Evolutionary conservation across 805 yeast species (phyloP).

Genomic region (Cyberlindnera samutprakarnensis): DNA sequence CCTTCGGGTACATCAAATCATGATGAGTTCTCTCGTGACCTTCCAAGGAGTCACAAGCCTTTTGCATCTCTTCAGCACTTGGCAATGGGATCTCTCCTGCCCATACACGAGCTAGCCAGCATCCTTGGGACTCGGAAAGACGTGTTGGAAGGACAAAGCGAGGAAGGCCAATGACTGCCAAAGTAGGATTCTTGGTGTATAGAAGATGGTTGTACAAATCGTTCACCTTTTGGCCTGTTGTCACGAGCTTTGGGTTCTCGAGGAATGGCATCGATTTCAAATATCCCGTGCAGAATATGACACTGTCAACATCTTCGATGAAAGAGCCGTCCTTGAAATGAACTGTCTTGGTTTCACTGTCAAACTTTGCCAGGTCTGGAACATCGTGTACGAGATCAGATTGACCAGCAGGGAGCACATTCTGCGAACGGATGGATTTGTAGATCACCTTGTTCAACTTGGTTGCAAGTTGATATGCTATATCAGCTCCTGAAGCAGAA

Average conservation of each 20-base stretch:
- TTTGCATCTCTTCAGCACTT: constrained; percentile 34
- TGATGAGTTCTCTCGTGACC: constrained; percentile 47
- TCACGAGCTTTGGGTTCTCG: constrained; percentile 28
- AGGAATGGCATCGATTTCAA: constrained; percentile 59
- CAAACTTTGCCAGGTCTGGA: constrained; percentile 34
- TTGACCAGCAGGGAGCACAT: constrained; percentile 35
- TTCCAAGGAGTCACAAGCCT: constrained; percentile 33
- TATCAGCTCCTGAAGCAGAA: constrained; percentile 71
- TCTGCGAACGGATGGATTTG: constrained; percentile 42
- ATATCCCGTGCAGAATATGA: constrained; percentile 75
- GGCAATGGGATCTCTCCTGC: constrained; percentile 49
- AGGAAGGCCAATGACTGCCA: constrained; percentile 58
- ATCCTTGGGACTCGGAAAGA: constrained; percentile 55
- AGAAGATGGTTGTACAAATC: constrained; percentile 55
- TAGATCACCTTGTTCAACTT: constrained; percentile 33
- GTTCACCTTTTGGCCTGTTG: constrained; percentile 40
- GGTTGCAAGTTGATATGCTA: constrained; percentile 52
- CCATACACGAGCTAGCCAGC: constrained; percentile 56
- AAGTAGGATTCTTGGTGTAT: constrained; percentile 50
- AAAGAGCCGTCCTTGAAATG: constrained; percentile 41
- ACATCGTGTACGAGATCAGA: constrained; percentile 34
- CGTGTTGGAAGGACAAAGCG: constrained; percentile 57
- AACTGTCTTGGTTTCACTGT: constrained; percentile 31
- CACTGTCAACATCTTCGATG: constrained; percentile 41
- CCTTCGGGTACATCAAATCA: constrained; percentile 46